Evolutionary conservation across 2,329 filamentous ascomycete species (phyloP).

Genomic region (Pseudopithomyces chartarum): DNA sequence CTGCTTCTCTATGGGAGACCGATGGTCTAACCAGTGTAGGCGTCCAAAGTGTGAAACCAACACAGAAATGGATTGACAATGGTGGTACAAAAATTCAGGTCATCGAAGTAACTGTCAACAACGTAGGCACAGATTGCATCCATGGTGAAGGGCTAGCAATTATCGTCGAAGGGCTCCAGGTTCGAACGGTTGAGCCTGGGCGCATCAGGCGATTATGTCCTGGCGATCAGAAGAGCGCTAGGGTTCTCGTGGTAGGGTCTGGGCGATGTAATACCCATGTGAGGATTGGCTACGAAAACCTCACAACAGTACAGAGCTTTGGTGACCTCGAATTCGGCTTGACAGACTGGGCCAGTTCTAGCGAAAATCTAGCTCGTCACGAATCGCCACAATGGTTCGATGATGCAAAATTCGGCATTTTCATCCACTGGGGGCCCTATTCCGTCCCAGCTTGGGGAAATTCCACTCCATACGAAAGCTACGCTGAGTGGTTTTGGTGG

Average conservation of each 20-base stretch:
- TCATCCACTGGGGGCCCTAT: conserved; percentile 65
- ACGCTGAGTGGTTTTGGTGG: conserved; percentile 56
- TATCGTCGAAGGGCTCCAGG: conserved; percentile 29
- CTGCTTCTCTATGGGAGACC: conserved; percentile 40
- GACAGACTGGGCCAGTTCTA: conserved; percentile 9
- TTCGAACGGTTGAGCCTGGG: conserved; percentile 42
- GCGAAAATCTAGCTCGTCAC: conserved; percentile 39
- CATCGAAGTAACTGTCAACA: conserved; percentile 39
- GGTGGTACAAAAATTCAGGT: conserved; percentile 43
- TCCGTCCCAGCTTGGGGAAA: conserved; percentile 62
- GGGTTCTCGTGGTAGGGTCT: conserved; percentile 31
- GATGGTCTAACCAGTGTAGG: conserved; percentile 13
- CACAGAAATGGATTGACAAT: conserved; percentile 43
- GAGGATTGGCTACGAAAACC: conserved; percentile 38
- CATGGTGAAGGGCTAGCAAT: conserved; percentile 13
- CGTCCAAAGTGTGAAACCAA: conserved; percentile 49
- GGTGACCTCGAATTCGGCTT: conserved; percentile 7
- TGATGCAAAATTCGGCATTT: conserved; percentile 63
- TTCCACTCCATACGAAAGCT: conserved; percentile 44
- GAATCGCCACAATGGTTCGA: conserved; percentile 61
- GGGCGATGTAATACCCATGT: conserved; percentile 29
- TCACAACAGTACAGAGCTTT: conserved; percentile 1
- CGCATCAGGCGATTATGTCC: conserved; percentile 47
- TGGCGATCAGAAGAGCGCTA: conserved; percentile 48
- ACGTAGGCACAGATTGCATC: conserved; percentile 16